Base-by-base conservation (phyloP, 2,329 filamentous ascomycete species). In the Monosporascus sp. region DNA sequence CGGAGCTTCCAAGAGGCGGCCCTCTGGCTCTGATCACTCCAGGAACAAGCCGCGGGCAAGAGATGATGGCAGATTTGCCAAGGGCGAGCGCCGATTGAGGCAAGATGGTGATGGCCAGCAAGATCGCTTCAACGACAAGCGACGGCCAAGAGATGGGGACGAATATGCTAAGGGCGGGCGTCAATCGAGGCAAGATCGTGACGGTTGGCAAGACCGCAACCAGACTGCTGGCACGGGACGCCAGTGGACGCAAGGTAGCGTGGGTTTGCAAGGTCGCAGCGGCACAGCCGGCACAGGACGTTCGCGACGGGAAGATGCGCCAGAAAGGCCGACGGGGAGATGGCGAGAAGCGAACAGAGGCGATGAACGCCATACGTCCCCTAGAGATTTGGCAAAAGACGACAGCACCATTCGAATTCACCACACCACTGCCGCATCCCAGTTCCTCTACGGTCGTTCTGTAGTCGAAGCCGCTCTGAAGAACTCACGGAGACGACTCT, bases 361-460 rank as follows among this genome's bases (percentile, higher is more conserved):
- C 26, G 49, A 52, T 17, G 41, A 48, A n/a, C 37, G 50, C 11
- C 22, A 56, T 22, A 54, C 60, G 35, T 53, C 48, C 9, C 51
- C 28, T n/a, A 54, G 31, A 43, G 45, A 8, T 20, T 17, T 31
- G 9, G 26, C 44, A 5, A 55, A 60, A 56, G 52, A 55, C 65
- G 28, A 68, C 63, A 48, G 58, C 66, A 53, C 71, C 71, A 48
- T 84, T 26, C 65, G 66, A 7, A 58, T 69, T n/a, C 63, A 58
- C 44, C 65, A 93, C 66, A 91, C 89, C 0, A 95, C 91, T 1
- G 88, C 93, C 0, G 89, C 90, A 5, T 96, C 92, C 0, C 88
- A 96, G 57, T 97, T 97, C 62, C 76, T 99, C 2, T 97, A 96
- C 66, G 94, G 94, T 6, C 82, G 81, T 45, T 89, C 88, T 2